Conservation (phyloP, 2,329 filamentous ascomycete species). For the Pseudogymnoascus sp. region DNA sequence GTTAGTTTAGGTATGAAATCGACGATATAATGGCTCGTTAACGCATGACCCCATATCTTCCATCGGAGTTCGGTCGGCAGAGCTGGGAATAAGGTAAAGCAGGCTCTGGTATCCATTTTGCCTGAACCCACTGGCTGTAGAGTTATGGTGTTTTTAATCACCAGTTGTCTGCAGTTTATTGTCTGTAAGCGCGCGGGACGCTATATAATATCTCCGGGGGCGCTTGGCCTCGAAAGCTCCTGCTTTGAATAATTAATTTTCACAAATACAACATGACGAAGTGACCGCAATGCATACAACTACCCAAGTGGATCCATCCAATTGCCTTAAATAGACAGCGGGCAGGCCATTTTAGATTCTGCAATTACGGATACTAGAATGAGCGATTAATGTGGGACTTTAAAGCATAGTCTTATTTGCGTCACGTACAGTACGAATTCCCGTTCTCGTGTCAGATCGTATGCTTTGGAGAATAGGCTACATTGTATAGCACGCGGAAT, state of each 20-base stretch:
- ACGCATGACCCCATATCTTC: constrained; percentile 21
- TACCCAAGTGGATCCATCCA: too few species aligned
- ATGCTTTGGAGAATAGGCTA: too few species aligned
- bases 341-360: background rate
- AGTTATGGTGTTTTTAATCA: background rate
- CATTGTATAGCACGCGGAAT: too few species aligned
- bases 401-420: background rate
- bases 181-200: background rate
- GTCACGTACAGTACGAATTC: too few species aligned
- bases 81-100: constrained; percentile 18
- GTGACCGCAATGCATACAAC: too few species aligned
- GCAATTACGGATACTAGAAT: background rate
- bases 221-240: too few species aligned
- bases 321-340: background rate
- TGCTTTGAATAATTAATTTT: too few species aligned
- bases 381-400: background rate
- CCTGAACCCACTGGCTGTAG: background rate
- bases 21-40: constrained; percentile 19
- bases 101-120: background rate
- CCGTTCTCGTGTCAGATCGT: too few species aligned
- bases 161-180: background rate
- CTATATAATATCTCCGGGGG: too few species aligned
- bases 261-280: too few species aligned
- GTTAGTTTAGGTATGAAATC: background rate
- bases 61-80: constrained; percentile 24